phyloP scores from a whole-genome alignment of 345 rosid genomes.

The Populus ilicifolia region DNA sequence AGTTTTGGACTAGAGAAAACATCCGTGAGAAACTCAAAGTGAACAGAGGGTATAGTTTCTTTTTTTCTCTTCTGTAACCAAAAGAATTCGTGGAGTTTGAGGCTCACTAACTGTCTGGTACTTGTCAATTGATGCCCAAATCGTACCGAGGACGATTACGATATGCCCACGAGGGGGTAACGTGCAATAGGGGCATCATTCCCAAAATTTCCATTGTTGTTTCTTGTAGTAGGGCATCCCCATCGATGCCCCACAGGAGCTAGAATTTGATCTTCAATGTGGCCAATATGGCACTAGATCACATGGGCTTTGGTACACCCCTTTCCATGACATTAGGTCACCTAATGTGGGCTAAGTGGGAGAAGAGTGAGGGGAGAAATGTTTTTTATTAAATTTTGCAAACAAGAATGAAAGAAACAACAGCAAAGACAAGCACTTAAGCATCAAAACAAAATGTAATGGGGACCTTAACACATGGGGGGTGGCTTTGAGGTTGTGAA shows the following conservation, averaged over 20 bases:
- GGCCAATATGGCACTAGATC: slow-evolving; percentile 33
- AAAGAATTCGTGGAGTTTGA: neutral
- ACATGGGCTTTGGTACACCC: slow-evolving; percentile 36
- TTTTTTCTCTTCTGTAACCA: neutral
- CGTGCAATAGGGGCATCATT: slow-evolving; percentile 36
- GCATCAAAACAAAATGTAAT: slow-evolving; percentile 46
- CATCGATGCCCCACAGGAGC: slow-evolving; percentile 26
- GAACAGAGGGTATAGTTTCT: no score
- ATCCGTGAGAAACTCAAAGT: neutral
- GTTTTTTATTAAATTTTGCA: neutral
- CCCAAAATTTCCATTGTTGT: slow-evolving; percentile 16
- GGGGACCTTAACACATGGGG: slow-evolving; percentile 91
- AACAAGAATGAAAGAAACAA: slow-evolving; percentile 44
- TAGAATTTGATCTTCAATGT: slow-evolving; percentile 21
- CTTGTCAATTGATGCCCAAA: slow-evolving; percentile 29
- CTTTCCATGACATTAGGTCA: slow-evolving; percentile 24
- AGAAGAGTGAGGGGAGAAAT: slow-evolving; percentile 11
- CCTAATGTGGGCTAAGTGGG: slow-evolving; percentile 29
- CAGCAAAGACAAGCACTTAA: slow-evolving; percentile 55
- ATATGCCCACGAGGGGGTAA: slow-evolving; percentile 51
- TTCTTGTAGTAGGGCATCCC: slow-evolving; percentile 7
- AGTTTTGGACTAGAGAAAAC: neutral
- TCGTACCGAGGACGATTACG: slow-evolving; percentile 39
- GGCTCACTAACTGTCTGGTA: slow-evolving; percentile 23
- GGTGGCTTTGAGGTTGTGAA: slow-evolving; percentile 34